Evolutionary conservation across 768 basidiomycete genomes (phyloP), one percentile per base, ranked within the genome.

Genomic region (Psilocybe subaeruginosa): DNA sequence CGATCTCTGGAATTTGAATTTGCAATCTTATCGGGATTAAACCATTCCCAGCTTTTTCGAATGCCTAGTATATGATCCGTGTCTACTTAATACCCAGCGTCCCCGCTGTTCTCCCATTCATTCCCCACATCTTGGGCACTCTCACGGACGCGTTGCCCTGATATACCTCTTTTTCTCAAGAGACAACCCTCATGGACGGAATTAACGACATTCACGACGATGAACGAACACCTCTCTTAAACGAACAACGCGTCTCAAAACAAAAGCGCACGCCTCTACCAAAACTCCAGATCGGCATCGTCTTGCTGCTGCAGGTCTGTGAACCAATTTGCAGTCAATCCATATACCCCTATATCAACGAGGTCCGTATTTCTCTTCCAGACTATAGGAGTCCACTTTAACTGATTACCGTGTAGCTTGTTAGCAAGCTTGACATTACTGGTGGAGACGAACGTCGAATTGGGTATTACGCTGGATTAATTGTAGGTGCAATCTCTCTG

Each of bases 391-490:
- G 19, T 52, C 7, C 11, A 14, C 45, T 31, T 33, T 11, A 46
- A 4, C 43, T 3, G 48, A 8, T 16, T n/a, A n/a, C 8, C 9
- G 27, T 4, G 43, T 58, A 89, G 88, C 79, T 89, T 23, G 80
- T 90, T 29, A 75, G 81, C 19, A 86, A 85, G 59, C 77, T 88
- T n/a, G 85, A 80, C 41, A 77, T 90, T 31, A 86, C 84, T 7
- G 82, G 82, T 8, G 87, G 87, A 14, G 85, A 90, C 61, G 79
- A 84, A 49, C 76, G 78, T 54, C 85, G 84, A 71, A 81, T 88
- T 3, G 88, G 88, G 16, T 89, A 89, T 65, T 90, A 89, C 68
- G 87, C 85, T 33, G 88, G 86, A 39, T 66, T 89, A 39, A 85
- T 88, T 58, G 74, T 87, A 54, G 58, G 61, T 58, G 12, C 16